Base-by-base conservation (phyloP, 306 rosid genomes). In the Arachis hypogaea region DNA sequence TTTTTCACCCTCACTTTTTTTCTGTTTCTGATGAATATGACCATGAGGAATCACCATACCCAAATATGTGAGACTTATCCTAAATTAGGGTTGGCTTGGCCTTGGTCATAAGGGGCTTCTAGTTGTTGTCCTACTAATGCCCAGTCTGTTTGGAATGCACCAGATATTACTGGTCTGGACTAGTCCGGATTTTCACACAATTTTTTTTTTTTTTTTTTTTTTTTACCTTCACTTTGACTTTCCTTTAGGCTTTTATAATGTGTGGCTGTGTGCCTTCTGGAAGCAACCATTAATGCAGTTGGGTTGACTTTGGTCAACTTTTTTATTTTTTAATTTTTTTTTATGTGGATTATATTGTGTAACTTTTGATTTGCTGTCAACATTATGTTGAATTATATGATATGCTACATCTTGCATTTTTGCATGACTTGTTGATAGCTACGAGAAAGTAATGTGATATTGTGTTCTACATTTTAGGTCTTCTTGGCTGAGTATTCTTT, bases 401-500 rank as follows among this genome's bases (percentile, higher is more conserved):
- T 47, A 22, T 61, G 51, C 66, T 74, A 52, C 63, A 60, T 73
- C 55, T 72, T 77, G 63, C 38, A n/a, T 73, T 66, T 74, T 66
- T 70, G 73, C 58, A 59, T 49, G 38, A 79, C 72, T 63, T 36
- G 72, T 64, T 76, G 36, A 60, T 52, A 7, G 45, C 51, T 51
- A 50, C 47, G 1, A 65, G 60, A 72, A 69, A 62, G 59, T 75
- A 42, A 80, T 68, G 36, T 36, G 62, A 33, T 68, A 29, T 72
- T 60, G 10, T 79, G 60, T 45, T 72, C 66, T 73, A 30, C 52
- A 14, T 74, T 74, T 78, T 89, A 95, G 99, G 93, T 95, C 55
- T 95, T 95, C 77, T 75, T 93, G 3, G 97, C 98, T 56, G 99
- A 95, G 82, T 95, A 95, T 84, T 90, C 99, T 75, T 81, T 95